Percentiles rank a stretch among this genome's conserved stretches.
phyloP scores from a whole-genome alignment of 495 filamentous ascomycete genomes.

The Sordaria brevicollis region DNA sequence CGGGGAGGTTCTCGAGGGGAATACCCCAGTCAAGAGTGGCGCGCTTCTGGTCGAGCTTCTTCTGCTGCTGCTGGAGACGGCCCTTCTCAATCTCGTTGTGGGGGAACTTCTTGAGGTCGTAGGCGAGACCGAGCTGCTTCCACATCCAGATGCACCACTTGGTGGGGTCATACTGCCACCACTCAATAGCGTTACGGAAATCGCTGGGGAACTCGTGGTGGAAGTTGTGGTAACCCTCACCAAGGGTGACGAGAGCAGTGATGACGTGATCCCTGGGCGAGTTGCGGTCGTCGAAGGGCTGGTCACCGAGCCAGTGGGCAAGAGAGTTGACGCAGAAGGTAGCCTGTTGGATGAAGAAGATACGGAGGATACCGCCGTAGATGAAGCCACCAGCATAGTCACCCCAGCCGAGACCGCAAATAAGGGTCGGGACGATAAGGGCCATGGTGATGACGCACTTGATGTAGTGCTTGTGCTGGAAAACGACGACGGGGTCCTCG shows the following conservation, averaged over 20 bases:
- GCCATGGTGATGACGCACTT: slow-evolving; percentile 83
- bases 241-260: slow-evolving; percentile 89
- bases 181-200: slow-evolving; percentile 96
- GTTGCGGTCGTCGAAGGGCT: slow-evolving; percentile 99
- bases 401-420: slow-evolving; percentile 80
- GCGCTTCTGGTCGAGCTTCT: slow-evolving; percentile 98
- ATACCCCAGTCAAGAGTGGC: slow-evolving; percentile 87
- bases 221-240: slow-evolving; percentile 99
- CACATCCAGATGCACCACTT: slow-evolving; percentile 94
- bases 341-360: slow-evolving; percentile 95
- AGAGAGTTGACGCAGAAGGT: slow-evolving; percentile 99
- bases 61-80: slow-evolving; percentile 91
- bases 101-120: slow-evolving; percentile 94
- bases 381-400: slow-evolving; percentile 88
- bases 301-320: slow-evolving; percentile 97
- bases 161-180: slow-evolving; percentile 98
- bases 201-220: slow-evolving; percentile 99
- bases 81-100: slow-evolving; percentile 99
- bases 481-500: slow-evolving; percentile 85
- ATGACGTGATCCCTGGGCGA: slow-evolving; percentile 93
- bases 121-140: slow-evolving; percentile 91
- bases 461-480: slow-evolving; percentile 92
- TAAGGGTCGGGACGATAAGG: slow-evolving; percentile 68
- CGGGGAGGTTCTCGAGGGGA: slow-evolving; percentile 86
- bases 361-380: slow-evolving; percentile 85